Base-by-base conservation (phyloP, 495 filamentous ascomycete genomes). In the Penicillium verhagenii region DNA sequence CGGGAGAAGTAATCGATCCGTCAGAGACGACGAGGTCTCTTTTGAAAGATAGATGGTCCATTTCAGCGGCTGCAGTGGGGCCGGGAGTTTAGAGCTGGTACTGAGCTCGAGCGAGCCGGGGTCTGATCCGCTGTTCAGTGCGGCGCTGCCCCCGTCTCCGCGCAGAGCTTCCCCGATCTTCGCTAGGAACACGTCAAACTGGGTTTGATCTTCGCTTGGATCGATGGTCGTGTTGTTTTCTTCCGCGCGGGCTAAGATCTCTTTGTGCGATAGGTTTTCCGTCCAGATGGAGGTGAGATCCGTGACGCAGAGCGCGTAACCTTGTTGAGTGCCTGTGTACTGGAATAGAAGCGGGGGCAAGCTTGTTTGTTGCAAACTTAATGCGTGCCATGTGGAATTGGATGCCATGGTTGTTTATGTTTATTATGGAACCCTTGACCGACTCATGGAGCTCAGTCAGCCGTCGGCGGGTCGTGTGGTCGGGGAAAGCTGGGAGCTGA, bases 241-340 rank as follows among this genome's bases (percentile, higher is more conserved):
- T 18, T 85, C 71, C 20, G 89, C 89, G 50, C 87, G 80, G 33
- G 77, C 68, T 21, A 88, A 66, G 50, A 97, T 90, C 1, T 79
- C 77, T 44, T 70, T 69, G 25, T 81, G 78, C 33, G 84, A 75
- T 28, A 96, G 71, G 16, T 63, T 72, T 72, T 96, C 92, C 4
- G 77, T 77, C 94, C 94, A 98, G n/a, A 97, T 70, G 53, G 84
- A 78, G 64, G 85, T 87, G 16, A 97, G 81, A 69, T 98, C 94
- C 4, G 93, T 94, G 25, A 97, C 66, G 53, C 85, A 81, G 33
- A 97, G 59, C 9, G 75, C 80, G 73, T 97, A 98, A 37, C 82
- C 82, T 25, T 73, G 63, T 19, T 63, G 33, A 16, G 72, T 77
- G 54, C 82, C 79, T 18, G 65, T 64, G 40, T 75, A 74, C 61